These are phyloP conservation scores for Lichtheimia corymbifera DNA, from an alignment of 371 early-diverging fungal genomes.

Conservation along the genomic window DNA sequence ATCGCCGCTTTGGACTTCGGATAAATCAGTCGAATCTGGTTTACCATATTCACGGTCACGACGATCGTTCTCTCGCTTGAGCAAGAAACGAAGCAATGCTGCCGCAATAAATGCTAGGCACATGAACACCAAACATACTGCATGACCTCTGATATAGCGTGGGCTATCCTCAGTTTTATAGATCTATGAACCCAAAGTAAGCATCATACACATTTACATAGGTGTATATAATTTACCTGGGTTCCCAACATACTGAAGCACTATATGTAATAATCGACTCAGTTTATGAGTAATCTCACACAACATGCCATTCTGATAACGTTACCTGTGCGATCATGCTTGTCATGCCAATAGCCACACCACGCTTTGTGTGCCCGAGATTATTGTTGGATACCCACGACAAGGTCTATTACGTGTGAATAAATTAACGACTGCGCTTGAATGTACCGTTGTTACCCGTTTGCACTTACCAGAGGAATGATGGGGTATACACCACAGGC, in stretches of 20 bases:
- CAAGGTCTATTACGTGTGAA: constrained; percentile 27
- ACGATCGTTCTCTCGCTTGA: constrained; percentile 49
- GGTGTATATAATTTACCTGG: constrained; percentile 26
- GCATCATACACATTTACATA: not conserved
- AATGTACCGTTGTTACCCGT: no score
- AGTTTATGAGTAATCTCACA: no score
- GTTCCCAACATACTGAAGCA: constrained; percentile 60
- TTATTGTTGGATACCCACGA: constrained; percentile 62
- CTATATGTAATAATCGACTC: constrained; percentile 8
- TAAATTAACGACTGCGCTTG: not conserved
- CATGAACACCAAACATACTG: constrained; percentile 50
- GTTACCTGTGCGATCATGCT: constrained; percentile 49
- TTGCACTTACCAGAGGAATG: constrained; percentile 32
- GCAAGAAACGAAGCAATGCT: constrained; percentile 31
- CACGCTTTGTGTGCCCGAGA: constrained; percentile 59
- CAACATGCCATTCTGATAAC: no score
- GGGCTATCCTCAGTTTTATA: constrained; percentile 49
- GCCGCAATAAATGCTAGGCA: constrained; percentile 26
- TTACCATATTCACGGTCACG: constrained; percentile 38
- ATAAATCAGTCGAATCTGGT: constrained; percentile 21
- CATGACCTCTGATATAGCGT: constrained; percentile 53
- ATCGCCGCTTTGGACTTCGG: constrained; percentile 23
- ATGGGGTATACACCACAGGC: constrained; percentile 61
- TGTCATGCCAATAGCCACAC: constrained; percentile 52
- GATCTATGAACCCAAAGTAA: constrained; percentile 20